Conservation (phyloP, 352 stramenopile genomes). For the Phytophthora lateralis region DNA sequence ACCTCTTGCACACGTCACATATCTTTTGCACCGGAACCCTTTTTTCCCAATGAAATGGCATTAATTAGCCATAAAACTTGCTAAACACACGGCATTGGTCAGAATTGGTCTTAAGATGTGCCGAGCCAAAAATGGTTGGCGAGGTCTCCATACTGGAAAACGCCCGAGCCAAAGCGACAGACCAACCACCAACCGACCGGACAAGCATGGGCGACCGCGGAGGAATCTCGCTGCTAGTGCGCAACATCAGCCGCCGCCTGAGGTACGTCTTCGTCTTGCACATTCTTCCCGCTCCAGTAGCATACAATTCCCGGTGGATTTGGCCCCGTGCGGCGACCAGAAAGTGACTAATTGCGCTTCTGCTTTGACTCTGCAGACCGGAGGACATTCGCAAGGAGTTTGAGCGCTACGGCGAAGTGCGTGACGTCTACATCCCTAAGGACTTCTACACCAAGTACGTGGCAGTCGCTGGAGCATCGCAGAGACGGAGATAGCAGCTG, state of each 20-base stretch:
- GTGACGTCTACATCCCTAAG: slow-evolving; percentile 96
- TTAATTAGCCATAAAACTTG: background rate
- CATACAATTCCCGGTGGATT: background rate
- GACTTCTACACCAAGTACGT: slow-evolving; percentile 93
- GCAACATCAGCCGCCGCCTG: slow-evolving; percentile 92
- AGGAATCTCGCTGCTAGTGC: slow-evolving; percentile 93
- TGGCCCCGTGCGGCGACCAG: slow-evolving; percentile 6
- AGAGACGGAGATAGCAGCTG: slow-evolving; percentile 5
- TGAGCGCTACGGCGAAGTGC: slow-evolving; percentile 93
- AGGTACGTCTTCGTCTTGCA: slow-evolving; percentile 45
- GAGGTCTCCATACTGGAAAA: slow-evolving; percentile 29
- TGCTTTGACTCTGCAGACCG: slow-evolving; percentile 45
- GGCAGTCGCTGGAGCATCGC: background rate
- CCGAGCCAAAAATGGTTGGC: slow-evolving; percentile 34
- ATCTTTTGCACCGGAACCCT: slow-evolving; percentile 11
- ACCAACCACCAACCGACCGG: slow-evolving; percentile 13
- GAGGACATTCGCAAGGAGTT: slow-evolving; percentile 94
- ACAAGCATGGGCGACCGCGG: slow-evolving; percentile 50
- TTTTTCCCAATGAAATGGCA: slow-evolving; percentile 25
- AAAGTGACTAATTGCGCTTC: slow-evolving; percentile 10
- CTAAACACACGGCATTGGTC: slow-evolving; percentile 8
- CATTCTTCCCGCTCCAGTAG: background rate
- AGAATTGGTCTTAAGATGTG: slow-evolving; percentile 17
- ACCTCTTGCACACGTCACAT: slow-evolving; percentile 13
- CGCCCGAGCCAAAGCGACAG: slow-evolving; percentile 23